These are phyloP conservation scores for Dothideomycetes sp. DNA, from an alignment of 2,329 filamentous ascomycete genomes.

Conservation along the genomic window DNA sequence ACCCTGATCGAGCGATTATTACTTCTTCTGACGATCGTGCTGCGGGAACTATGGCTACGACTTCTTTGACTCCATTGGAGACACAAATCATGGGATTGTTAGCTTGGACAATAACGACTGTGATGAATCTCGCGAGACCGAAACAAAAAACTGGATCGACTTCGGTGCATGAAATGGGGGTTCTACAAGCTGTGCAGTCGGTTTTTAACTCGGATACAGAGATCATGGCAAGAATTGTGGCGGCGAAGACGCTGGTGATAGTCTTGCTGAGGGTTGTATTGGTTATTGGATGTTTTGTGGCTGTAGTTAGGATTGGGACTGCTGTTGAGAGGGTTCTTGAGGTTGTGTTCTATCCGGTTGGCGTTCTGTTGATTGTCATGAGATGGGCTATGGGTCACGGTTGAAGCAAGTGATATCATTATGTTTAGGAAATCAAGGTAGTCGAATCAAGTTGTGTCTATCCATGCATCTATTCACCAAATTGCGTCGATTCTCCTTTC, in stretches of 20 bases:
- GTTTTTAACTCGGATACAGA: constrained; percentile 17
- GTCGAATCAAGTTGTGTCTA: too few relatives aligned
- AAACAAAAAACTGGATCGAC: too few relatives aligned
- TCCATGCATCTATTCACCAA: too few relatives aligned
- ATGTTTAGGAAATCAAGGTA: too few relatives aligned
- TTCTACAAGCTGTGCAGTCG: constrained; percentile 14
- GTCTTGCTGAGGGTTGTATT: constrained; percentile 19
- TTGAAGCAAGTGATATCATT: background rate
- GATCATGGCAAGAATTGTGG: constrained; percentile 20
- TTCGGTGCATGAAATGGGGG: constrained; percentile 9
- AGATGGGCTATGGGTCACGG: constrained; percentile 19
- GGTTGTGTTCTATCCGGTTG: constrained; percentile 23
- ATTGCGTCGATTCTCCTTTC: too few relatives aligned
- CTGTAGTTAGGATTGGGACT: constrained; percentile 21
- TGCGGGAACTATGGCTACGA: background rate
- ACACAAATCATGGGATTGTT: constrained; percentile 3
- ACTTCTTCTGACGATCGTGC: constrained; percentile 1
- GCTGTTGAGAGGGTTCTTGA: constrained; percentile 21
- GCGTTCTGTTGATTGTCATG: constrained; percentile 20
- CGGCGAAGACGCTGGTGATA: constrained; percentile 19
- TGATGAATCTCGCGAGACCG: too few relatives aligned
- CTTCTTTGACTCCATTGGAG: background rate
- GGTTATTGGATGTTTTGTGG: constrained; percentile 19
- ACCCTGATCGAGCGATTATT: constrained; percentile 2
- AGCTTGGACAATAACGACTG: constrained; percentile 10